Evolutionary conservation across 176 grass and related monocot species (phyloP), one percentile per base, ranked within the genome.

Genomic region (Tillandsia fasciculata): DNA sequence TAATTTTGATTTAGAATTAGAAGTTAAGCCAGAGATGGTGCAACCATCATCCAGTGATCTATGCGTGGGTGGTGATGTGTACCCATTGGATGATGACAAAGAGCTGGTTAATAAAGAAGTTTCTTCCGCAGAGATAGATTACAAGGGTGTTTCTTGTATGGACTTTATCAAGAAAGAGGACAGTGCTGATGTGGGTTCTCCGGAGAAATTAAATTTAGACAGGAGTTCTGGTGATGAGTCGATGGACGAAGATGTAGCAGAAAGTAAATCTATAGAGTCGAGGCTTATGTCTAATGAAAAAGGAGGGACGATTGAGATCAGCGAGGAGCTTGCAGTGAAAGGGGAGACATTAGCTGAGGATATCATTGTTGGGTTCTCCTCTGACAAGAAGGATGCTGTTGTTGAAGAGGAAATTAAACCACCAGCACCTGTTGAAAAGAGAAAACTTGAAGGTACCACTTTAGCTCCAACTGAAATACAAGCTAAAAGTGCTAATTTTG

Each of bases 1-100:
- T 87, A 93, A 94, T 87, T 99, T 90, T 94, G 87, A 90, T 93
- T 88, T 99, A 94, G 90, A 97, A 85, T 79, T 92, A 90, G 89
- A 94, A 84, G 80, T 77, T 91, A 90, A 94, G 87, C 95, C 80
- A 73, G 87, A 84, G 84, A 90, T 94, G 90, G 78, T 87, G 48
- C 67, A 86, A 84, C 82, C 85, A 85, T 85, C 85, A 78, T 85
- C 89, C 24, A 81, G 80, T 80, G 76, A 85, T 85, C 74, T 80
- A 85, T 77, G 77, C 63, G 42, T 88, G 85, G 82, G 89, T 92
- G 82, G 74, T 48, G 85, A 92, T 81, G 73, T 85, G 74, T 82
- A 92, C 74, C 80, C 74, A 75, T 26, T 70, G 67, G 81, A 72
- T 71, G 33, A 57, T 72, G 74, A 85, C 14, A 99, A 94, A 84